A percentile compares a stretch with the other conserved stretches of the same genome.
Conservation (phyloP, 305 asterid species). For the Fraxinus sp. region DNA sequence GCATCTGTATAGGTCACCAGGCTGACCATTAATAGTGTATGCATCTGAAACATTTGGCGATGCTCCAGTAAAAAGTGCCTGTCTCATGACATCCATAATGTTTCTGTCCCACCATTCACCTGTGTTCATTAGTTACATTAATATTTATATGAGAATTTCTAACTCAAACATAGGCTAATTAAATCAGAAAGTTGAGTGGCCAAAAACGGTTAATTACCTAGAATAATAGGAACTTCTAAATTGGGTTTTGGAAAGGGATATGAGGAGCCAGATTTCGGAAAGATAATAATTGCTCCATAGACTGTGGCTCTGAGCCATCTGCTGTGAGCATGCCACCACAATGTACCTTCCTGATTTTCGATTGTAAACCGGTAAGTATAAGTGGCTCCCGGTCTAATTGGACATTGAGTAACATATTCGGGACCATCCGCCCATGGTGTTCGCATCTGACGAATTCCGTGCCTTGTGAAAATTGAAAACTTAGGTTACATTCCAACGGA, state of each 20-base stretch:
- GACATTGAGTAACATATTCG: conserved; percentile 52
- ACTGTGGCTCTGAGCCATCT: conserved; percentile 57
- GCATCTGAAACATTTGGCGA: conserved; percentile 54
- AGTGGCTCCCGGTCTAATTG: conserved; percentile 49
- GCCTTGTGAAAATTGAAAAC: conserved; percentile 30
- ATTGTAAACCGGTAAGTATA: conserved; percentile 43
- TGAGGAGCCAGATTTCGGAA: conserved; percentile 35
- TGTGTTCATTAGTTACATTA: conserved; percentile 14
- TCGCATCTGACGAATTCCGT: conserved; percentile 48
- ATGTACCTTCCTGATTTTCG: conserved; percentile 47
- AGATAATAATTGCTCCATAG: conserved; percentile 42
- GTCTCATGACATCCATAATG: conserved; percentile 31
- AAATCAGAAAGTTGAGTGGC: neutral
- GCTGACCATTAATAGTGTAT: conserved; percentile 53
- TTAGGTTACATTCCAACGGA: neutral
- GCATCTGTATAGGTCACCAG: conserved; percentile 54
- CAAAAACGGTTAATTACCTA: conserved; percentile 28
- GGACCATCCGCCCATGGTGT: conserved; percentile 62
- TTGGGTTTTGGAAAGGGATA: conserved; percentile 45
- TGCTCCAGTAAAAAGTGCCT: conserved; percentile 40
- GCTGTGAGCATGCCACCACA: conserved; percentile 65
- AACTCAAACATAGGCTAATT: neutral
- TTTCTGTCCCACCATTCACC: conserved; percentile 57
- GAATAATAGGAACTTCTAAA: conserved; percentile 44
- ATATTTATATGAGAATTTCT: neutral